Conservation (phyloP, 148 eudicot genomes). For the Heliamphora exappendiculata region DNA sequence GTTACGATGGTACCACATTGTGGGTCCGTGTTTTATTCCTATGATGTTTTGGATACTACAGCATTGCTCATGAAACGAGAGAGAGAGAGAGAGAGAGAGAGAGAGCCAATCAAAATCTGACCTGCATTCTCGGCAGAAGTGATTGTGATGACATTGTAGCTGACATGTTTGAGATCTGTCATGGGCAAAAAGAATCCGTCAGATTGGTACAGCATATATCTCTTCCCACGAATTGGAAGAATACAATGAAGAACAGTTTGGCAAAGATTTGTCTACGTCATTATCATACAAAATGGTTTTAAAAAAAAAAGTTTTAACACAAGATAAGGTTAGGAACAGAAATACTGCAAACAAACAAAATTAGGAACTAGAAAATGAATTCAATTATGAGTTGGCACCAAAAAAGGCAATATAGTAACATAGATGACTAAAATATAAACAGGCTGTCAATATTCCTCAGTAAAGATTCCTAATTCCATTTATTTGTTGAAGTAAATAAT, state of each 20-base stretch:
- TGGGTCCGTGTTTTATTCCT: neutral
- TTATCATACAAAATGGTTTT: neutral
- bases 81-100: neutral
- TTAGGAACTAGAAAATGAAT: neutral
- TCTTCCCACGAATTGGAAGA: neutral
- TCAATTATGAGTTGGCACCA: neutral
- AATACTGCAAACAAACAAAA: neutral
- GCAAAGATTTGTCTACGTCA: neutral
- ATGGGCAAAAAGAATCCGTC: slow-evolving; percentile 10
- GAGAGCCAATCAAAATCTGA: slow-evolving; percentile 21
- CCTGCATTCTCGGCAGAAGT: slow-evolving; percentile 81
- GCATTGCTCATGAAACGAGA: neutral
- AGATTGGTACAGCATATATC: neutral
- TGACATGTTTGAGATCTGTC: slow-evolving; percentile 85
- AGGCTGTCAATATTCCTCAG: slow-evolving; percentile 2
- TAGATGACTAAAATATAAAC: neutral
- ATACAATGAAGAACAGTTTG: neutral
- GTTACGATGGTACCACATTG: neutral
- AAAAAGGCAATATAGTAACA: neutral
- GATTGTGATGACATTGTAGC: slow-evolving; percentile 75
- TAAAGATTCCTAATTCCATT: neutral
- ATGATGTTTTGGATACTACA: neutral
- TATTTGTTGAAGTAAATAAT: no score
- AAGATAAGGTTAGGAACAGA: neutral
- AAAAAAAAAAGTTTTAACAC: neutral